phyloP scores from a whole-genome alignment of 768 basidiomycete species.

The Galerina sulciceps region DNA sequence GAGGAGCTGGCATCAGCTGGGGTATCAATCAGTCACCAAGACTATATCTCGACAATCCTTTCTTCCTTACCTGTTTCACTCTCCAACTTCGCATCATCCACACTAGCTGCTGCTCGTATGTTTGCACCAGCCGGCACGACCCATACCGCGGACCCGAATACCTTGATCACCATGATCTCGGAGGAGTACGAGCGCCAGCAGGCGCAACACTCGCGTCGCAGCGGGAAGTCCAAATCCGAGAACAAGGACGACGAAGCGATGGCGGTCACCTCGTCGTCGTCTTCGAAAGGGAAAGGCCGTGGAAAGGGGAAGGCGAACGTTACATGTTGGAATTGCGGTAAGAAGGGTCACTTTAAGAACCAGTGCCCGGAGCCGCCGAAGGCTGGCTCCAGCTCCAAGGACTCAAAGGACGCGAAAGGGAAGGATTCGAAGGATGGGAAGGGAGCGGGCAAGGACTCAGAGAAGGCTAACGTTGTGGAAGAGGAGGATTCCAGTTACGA shows the following conservation, averaged over 20 bases:
- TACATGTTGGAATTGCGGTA: conserved; percentile 33
- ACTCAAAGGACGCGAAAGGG: conserved; percentile 8
- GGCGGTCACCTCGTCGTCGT: not conserved
- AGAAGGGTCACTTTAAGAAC: conserved; percentile 26
- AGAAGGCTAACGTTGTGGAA: conserved; percentile 2
- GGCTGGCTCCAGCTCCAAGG: too few species aligned
- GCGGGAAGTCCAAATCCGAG: conserved; percentile 17
- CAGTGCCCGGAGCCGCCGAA: conserved; percentile 25
- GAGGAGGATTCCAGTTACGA: conserved; percentile 18
- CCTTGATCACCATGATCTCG: conserved; percentile 26
- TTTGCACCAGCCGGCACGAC: conserved; percentile 4
- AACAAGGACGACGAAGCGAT: conserved; percentile 25
- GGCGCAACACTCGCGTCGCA: conserved; percentile 2
- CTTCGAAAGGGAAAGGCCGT: not conserved
- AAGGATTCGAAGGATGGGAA: conserved; percentile 24
- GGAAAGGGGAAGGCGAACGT: conserved; percentile 9
- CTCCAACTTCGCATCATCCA: conserved; percentile 29
- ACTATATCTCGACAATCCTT: too few species aligned
- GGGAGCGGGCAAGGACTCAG: too few species aligned
- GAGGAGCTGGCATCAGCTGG: conserved; percentile 31
- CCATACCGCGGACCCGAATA: conserved; percentile 19
- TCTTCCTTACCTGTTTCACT: conserved; percentile 30
- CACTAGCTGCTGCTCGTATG: conserved; percentile 22
- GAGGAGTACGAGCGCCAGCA: conserved; percentile 31
- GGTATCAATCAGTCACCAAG: conserved; percentile 31